Conservation (phyloP, 352 stramenopile genomes). For the Phytopythium mirpurense region DNA sequence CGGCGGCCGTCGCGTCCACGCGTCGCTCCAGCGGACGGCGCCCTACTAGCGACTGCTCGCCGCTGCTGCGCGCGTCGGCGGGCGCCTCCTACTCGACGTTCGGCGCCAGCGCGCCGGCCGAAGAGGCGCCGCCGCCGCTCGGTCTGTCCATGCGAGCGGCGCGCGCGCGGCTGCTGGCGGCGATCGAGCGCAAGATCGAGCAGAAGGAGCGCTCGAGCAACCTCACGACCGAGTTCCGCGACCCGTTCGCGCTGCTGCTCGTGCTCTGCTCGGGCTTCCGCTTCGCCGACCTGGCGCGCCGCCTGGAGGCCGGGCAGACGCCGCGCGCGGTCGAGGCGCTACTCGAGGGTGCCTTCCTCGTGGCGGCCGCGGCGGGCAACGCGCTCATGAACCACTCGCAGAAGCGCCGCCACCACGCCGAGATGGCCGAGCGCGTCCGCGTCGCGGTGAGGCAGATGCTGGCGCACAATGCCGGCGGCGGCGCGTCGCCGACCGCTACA, state of each 20-base stretch:
- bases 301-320: conserved; percentile 18
- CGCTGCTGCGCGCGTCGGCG: conserved; percentile 19
- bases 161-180: conserved; percentile 44
- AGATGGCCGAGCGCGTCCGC: conserved; percentile 74
- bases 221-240: conserved; percentile 66
- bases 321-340: conserved; percentile 24
- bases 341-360: conserved; percentile 54
- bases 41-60: conserved; percentile 15
- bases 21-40: too few relatives aligned
- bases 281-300: conserved; percentile 40
- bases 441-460: conserved; percentile 63
- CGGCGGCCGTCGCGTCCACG: neutral
- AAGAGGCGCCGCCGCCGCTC: conserved; percentile 14
- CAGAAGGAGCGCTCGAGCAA: conserved; percentile 59
- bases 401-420: conserved; percentile 62
- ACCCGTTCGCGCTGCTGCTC: conserved; percentile 68
- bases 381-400: conserved; percentile 59
- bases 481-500: conserved; percentile 1
- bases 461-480: neutral
- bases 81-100: conserved; percentile 22
- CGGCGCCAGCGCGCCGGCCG: neutral
- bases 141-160: conserved; percentile 49
- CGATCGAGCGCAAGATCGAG: conserved; percentile 66
- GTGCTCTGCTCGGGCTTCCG: conserved; percentile 61
- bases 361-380: conserved; percentile 51